phyloP scores from a whole-genome alignment of 23 red algal genomes.

The Gracilaria domingensis region DNA sequence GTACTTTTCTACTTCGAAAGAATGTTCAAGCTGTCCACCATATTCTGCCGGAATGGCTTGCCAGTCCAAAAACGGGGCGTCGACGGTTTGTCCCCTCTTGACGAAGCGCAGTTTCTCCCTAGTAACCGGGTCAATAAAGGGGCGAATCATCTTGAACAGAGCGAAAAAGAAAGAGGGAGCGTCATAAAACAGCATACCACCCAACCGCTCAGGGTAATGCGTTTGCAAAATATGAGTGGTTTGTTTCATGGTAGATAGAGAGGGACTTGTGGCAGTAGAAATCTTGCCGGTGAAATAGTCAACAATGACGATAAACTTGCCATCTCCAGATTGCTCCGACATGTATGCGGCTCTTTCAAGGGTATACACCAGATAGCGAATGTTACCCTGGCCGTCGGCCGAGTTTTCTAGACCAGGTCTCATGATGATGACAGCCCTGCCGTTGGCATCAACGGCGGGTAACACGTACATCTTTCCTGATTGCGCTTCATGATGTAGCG shows the following conservation, averaged over 20 bases:
- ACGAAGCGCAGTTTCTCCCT: constrained; percentile 82
- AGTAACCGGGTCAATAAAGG: constrained; percentile 93
- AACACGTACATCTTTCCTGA: constrained; percentile 68
- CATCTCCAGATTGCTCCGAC: constrained; percentile 43
- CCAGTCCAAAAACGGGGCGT: constrained; percentile 37
- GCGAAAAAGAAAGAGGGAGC: constrained; percentile 77
- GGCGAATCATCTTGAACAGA: constrained; percentile 83
- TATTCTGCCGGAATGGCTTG: constrained; percentile 40
- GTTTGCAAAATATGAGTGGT: constrained; percentile 74
- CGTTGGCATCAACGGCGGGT: constrained; percentile 7
- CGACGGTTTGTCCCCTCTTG: constrained; percentile 39
- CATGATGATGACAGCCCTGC: constrained; percentile 64
- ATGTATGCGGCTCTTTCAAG: constrained; percentile 71
- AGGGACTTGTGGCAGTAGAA: constrained; percentile 59
- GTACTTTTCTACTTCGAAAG: constrained; percentile 35
- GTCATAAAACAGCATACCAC: constrained; percentile 73
- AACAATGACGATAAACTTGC: constrained; percentile 67
- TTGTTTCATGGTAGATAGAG: constrained; percentile 51
- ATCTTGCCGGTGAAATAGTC: constrained; percentile 71
- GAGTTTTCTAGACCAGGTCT: constrained; percentile 63
- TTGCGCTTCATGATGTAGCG: constrained; percentile 28
- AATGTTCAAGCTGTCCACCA: constrained; percentile 30
- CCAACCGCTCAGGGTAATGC: constrained; percentile 90
- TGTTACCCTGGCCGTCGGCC: constrained; percentile 30
- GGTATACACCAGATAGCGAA: constrained; percentile 76